Percentiles rank a stretch among this genome's conserved stretches.
Conservation (phyloP, 441 rosid species). For the Rhodomyrtus psidioides region DNA sequence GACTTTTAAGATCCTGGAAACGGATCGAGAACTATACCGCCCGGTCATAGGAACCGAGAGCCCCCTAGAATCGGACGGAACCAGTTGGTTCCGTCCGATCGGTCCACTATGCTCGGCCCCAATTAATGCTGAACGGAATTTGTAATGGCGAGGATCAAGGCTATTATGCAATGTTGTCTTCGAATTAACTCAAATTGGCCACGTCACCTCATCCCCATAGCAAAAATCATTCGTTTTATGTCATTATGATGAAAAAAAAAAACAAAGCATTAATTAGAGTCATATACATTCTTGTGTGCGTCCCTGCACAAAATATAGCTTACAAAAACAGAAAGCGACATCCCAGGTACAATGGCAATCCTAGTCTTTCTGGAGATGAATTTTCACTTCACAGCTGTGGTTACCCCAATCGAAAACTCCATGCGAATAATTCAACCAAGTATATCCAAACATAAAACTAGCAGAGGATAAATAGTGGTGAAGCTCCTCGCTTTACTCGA, state of each 20-base stretch:
- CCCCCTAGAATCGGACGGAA: no score
- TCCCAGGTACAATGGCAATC: not conserved
- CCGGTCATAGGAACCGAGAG: no score
- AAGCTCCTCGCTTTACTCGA: slow-evolving; percentile 42
- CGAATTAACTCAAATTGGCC: not conserved
- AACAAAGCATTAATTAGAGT: not conserved
- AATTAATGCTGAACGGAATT: not conserved
- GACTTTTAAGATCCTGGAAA: no score
- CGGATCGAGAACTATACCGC: no score
- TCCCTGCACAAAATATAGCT: not conserved
- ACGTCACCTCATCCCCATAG: no score
- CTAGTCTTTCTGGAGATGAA: not conserved
- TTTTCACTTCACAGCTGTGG: no score
- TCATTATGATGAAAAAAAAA: not conserved
- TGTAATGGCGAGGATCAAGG: not conserved
- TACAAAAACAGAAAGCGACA: not conserved
- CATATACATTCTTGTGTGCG: not conserved
- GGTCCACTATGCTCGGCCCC: no score
- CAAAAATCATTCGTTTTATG: no score
- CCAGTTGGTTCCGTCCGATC: no score
- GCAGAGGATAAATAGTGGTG: slow-evolving; percentile 35
- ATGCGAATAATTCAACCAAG: no score
- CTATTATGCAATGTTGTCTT: not conserved
- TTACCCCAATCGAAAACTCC: no score
- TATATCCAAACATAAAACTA: no score